A percentile compares a stretch with the other conserved stretches of the same genome.
phyloP scores from a whole-genome alignment of 139 green algal species.

The Edaphochlamys debaryana region DNA sequence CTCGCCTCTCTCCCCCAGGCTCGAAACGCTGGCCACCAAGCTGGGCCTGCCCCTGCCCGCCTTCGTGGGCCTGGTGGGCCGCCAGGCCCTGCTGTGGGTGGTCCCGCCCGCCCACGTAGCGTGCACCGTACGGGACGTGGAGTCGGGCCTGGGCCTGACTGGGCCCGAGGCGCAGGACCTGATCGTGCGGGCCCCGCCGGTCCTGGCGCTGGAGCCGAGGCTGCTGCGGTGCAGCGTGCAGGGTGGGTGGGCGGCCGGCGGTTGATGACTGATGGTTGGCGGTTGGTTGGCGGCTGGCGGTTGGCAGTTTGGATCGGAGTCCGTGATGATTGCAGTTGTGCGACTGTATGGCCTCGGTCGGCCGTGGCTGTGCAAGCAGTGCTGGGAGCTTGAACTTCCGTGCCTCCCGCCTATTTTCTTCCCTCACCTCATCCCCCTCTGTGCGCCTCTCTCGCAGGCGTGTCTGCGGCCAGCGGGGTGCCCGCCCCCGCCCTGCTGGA shows the following conservation, averaged over 20 bases:
- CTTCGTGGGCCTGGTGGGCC: slow-evolving; percentile 42
- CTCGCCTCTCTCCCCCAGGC: not conserved
- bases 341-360: no score
- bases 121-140: slow-evolving; percentile 13
- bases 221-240: slow-evolving; percentile 41
- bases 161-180: slow-evolving; percentile 36
- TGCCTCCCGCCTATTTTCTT: no score
- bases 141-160: not conserved
- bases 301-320: no score
- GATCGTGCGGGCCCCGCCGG: slow-evolving; percentile 49
- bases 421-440: no score
- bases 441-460: no score
- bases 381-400: no score
- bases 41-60: slow-evolving; percentile 26
- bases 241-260: no score
- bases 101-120: slow-evolving; percentile 39
- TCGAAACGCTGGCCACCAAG: slow-evolving; percentile 8
- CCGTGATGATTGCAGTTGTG: no score
- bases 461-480: slow-evolving; percentile 32
- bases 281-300: no score
- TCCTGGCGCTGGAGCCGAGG: slow-evolving; percentile 43
- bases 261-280: no score
- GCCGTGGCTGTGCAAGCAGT: no score
- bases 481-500: slow-evolving; percentile 32
- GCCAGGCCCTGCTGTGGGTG: slow-evolving; percentile 57